Percentiles rank a stretch among this genome's conserved stretches.
Conservation (phyloP, 208 protist genomes). For the Leishmania aethiopica region DNA sequence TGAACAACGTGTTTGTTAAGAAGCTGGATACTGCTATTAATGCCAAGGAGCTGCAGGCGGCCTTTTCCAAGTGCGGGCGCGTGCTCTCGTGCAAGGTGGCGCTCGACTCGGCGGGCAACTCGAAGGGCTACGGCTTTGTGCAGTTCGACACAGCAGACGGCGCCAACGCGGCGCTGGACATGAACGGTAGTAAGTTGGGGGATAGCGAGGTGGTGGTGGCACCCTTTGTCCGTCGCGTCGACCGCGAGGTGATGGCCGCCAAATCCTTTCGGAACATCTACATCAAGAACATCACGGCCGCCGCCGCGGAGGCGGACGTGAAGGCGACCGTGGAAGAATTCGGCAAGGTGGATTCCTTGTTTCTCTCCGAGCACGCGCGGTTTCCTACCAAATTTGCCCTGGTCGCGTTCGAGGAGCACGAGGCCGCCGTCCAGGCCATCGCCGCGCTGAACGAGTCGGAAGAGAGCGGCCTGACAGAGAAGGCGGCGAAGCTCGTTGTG, state of each 20-base stretch:
- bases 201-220: constrained; percentile 78
- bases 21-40: constrained; percentile 92
- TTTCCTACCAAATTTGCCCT: constrained; percentile 91
- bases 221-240: constrained; percentile 80
- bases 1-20: constrained; percentile 97
- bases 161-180: constrained; percentile 87
- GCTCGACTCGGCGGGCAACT: constrained; percentile 57
- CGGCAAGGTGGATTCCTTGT: constrained; percentile 79
- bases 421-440: constrained; percentile 84
- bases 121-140: constrained; percentile 96
- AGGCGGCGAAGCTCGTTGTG: constrained; percentile 31
- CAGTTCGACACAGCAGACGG: constrained; percentile 95
- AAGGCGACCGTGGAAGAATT: constrained; percentile 62
- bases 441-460: constrained; percentile 44
- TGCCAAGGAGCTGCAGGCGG: constrained; percentile 92
- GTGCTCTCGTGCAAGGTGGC: constrained; percentile 96
- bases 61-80: constrained; percentile 95
- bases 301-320: constrained; percentile 72
- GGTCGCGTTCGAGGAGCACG: constrained; percentile 88
- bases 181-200: constrained; percentile 93
- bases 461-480: constrained; percentile 33
- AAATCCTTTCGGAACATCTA: constrained; percentile 96
- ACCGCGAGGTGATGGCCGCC: constrained; percentile 66
- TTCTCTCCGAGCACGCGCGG: constrained; percentile 38
- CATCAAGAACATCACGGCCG: constrained; percentile 91